Evolutionary conservation across 2,329 filamentous ascomycete species (phyloP).

Genomic region (Aureobasidium mangrovei): DNA sequence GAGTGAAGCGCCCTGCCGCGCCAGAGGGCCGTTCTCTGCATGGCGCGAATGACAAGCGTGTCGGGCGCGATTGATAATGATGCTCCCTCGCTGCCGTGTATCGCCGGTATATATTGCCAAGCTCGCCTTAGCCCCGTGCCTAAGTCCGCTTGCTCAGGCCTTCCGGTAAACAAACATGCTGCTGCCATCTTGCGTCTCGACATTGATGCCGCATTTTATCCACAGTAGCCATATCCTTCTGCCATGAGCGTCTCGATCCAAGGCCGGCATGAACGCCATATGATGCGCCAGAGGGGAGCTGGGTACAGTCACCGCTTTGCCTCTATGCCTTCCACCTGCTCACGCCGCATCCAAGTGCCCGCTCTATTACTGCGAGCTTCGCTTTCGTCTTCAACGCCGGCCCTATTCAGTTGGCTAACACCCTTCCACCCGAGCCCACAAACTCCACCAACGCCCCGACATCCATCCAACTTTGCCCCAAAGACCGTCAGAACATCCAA

Average conservation of each 20-base stretch:
- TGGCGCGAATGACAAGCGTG: neutral
- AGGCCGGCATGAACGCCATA: constrained; percentile 15
- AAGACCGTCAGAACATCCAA: neutral
- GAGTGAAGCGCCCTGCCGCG: neutral
- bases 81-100: no score
- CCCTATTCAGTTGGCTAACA: neutral
- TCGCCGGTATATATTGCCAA: no score
- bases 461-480: neutral
- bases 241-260: neutral
- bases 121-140: neutral
- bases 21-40: neutral
- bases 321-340: neutral
- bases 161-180: neutral
- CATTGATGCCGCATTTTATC: neutral
- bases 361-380: constrained; percentile 9
- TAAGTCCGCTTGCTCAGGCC: neutral
- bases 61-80: neutral
- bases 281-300: constrained; percentile 16
- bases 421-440: neutral
- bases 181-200: neutral
- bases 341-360: neutral
- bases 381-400: constrained; percentile 10
- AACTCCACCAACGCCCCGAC: neutral
- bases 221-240: neutral
- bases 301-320: constrained; percentile 2